Evolutionary conservation across 1,284 basidiomycete genomes (phyloP).

Genomic region (Ustilago esculenta): DNA sequence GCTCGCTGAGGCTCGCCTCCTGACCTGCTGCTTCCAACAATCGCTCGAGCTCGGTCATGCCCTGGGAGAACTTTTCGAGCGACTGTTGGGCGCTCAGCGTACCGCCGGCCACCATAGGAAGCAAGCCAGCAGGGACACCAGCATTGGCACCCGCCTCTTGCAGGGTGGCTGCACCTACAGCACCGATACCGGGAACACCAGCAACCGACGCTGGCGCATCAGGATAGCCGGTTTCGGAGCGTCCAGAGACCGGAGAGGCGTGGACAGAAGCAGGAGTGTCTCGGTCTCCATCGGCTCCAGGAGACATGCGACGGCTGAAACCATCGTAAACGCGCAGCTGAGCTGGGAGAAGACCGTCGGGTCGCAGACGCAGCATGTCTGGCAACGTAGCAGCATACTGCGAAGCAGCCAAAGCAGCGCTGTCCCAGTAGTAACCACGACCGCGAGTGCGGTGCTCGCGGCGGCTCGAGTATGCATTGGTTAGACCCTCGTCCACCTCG

Average conservation of each 20-base stretch:
- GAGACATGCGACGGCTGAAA: conserved; percentile 71
- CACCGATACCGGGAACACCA: conserved; percentile 16
- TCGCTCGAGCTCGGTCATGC: conserved; percentile 60
- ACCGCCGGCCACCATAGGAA: conserved; percentile 22
- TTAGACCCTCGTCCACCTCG: conserved; percentile 93
- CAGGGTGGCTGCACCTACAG: conserved; percentile 18
- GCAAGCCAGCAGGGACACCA: conserved; percentile 19
- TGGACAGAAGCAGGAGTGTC: conserved; percentile 46
- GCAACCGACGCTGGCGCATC: conserved; percentile 15
- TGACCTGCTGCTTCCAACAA: conserved; percentile 54
- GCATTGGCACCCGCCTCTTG: conserved; percentile 30
- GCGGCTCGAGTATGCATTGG: conserved; percentile 78
- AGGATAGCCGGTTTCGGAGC: conserved; percentile 28
- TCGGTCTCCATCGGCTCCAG: conserved; percentile 37
- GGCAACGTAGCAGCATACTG: conserved; percentile 84
- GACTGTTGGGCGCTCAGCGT: conserved; percentile 53
- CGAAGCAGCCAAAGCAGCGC: conserved; percentile 67
- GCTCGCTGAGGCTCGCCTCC: conserved; percentile 36
- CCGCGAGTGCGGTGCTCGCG: conserved; percentile 86
- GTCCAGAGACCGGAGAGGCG: conserved; percentile 40
- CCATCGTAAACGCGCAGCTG: conserved; percentile 95
- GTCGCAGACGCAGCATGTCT: conserved; percentile 86
- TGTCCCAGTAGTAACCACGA: conserved; percentile 63
- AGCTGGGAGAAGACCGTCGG: conserved; percentile 80
- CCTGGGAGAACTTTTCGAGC: conserved; percentile 66